Evolutionary conservation across 177 flowering plant genomes (phyloP), one percentile per base, ranked within the genome.

Genomic region (Vitis hybrid): DNA sequence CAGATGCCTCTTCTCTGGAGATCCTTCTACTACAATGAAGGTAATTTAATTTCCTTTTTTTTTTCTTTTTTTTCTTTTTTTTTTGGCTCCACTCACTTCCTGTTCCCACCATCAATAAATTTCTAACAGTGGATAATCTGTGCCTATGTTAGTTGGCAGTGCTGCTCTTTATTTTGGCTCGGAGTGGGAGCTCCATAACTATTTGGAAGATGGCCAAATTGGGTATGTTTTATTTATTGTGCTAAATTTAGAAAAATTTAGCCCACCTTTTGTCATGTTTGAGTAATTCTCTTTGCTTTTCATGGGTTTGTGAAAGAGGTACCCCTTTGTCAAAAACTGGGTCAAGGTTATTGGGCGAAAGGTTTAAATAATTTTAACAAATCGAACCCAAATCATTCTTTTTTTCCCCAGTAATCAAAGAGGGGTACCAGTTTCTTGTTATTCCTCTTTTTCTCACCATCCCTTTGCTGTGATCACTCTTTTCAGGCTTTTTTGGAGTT

Each of bases 21-120:
- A 95, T 72, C 98, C 99, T 79, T 81, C 88, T 6, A 89, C 90
- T 18, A 93, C 99, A 63, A 84, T 93, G 88, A 95, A 93, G 94
- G 99, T 93, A 66, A 55, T 10, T 67, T 22, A 12, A 5, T 49
- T 51, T 51, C 19, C 69, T 66, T 48, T 59, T 14, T 3, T 56
- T 34, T 71, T 51, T 45, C 1, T 15, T 49, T 56, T 48, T 16
- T 66, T 22, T 22, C 0, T 22, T 0, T 0, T 22, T 67, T 15
- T 5, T 58, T n/a, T 14, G 48, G 13, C 19, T 53, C 50, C 15
- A 18, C 56, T 56, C 45, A 39, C 45, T 39, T 39, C 45, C 45
- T 39, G 6, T 5, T 39, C 45, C 45, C 45, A 39, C 5, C 45
- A 39, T 39, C 45, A 39, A 6, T 10, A 55, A 61, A 60, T 5